These are phyloP conservation scores for Orobanche coerulescens DNA, from an alignment of 257 asterid genomes.

Conservation along the genomic window DNA sequence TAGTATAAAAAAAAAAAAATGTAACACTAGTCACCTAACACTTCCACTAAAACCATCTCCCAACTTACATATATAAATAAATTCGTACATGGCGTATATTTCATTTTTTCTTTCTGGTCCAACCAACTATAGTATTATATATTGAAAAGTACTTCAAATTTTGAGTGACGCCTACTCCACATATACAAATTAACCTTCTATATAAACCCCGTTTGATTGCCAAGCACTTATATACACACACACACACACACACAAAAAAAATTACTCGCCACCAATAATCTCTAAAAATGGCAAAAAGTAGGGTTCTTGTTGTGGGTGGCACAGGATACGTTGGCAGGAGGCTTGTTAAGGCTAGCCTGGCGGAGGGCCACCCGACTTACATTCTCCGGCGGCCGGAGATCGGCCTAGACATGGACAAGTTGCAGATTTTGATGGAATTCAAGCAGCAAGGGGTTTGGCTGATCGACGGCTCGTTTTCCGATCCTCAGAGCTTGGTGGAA, in stretches of 20 bases:
- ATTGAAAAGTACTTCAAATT: neutral
- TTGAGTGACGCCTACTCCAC: constrained; percentile 1
- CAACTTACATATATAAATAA: no score
- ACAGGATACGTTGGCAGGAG: constrained; percentile 73
- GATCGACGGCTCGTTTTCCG: constrained; percentile 60
- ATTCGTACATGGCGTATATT: no score
- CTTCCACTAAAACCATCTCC: neutral
- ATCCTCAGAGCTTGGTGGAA: constrained; percentile 60
- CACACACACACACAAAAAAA: no score
- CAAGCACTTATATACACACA: no score
- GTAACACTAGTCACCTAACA: no score
- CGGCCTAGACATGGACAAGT: constrained; percentile 63
- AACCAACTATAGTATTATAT: no score
- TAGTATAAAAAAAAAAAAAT: no score
- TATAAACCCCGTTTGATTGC: neutral
- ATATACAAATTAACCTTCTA: neutral
- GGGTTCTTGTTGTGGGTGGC: constrained; percentile 75
- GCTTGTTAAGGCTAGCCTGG: constrained; percentile 66
- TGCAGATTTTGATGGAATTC: constrained; percentile 50
- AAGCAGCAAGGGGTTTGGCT: constrained; percentile 63
- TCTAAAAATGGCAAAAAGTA: constrained; percentile 42
- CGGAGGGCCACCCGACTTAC: constrained; percentile 62
- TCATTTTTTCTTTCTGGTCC: neutral
- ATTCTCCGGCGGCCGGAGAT: constrained; percentile 58
- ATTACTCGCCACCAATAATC: no score